phyloP scores from a whole-genome alignment of 306 rosid species.

The Castanea sativa region DNA sequence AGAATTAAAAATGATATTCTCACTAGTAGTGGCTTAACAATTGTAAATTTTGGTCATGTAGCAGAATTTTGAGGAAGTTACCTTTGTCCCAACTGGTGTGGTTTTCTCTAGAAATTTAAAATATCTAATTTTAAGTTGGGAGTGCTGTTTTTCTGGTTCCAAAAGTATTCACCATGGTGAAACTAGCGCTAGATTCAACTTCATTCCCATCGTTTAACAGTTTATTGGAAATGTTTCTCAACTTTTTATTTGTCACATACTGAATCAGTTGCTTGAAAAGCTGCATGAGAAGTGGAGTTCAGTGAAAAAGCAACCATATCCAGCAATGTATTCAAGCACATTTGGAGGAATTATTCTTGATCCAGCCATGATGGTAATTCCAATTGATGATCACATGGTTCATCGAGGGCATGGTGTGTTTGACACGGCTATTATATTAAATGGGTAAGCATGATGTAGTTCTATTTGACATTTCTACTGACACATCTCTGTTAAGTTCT shows the following conservation, averaged over 20 bases:
- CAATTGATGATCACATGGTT: slow-evolving; percentile 65
- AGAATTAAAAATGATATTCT: too few species aligned
- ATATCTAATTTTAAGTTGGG: neutral
- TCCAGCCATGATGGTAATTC: slow-evolving; percentile 74
- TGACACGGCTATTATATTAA: slow-evolving; percentile 50
- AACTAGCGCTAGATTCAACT: neutral
- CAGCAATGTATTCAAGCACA: slow-evolving; percentile 83
- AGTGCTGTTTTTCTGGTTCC: neutral
- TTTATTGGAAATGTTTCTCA: neutral
- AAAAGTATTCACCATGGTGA: neutral
- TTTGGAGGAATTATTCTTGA: slow-evolving; percentile 89
- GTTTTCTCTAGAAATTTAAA: neutral
- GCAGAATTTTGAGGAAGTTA: neutral
- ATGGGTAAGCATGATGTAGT: slow-evolving; percentile 48
- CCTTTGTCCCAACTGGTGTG: neutral
- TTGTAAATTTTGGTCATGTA: neutral
- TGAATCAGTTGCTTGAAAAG: slow-evolving; percentile 69
- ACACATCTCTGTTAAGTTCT: neutral
- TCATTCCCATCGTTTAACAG: neutral
- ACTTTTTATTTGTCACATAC: neutral
- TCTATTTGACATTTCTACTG: neutral
- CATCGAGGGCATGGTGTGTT: slow-evolving; percentile 65
- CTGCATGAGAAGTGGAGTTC: slow-evolving; percentile 71
- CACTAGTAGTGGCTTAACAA: too few species aligned
- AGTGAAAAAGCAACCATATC: slow-evolving; percentile 64